phyloP scores from a whole-genome alignment of 2,329 filamentous ascomycete genomes.

The Exophiala calicioides region DNA sequence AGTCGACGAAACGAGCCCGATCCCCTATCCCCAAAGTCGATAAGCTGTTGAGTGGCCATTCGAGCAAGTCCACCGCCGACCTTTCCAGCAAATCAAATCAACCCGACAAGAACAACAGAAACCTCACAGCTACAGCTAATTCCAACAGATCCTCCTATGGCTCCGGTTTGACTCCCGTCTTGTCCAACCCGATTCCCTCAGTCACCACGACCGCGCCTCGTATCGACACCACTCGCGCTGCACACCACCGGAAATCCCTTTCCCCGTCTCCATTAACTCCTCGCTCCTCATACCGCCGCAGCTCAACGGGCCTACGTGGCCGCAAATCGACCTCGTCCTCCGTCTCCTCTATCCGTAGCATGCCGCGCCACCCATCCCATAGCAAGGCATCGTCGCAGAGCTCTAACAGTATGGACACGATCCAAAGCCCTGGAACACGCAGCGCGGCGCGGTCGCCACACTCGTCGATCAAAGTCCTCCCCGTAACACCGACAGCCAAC shows the following conservation, averaged over 20 bases:
- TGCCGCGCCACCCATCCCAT: constrained; percentile 85
- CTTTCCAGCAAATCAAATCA: not conserved
- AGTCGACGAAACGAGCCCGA: constrained; percentile 63
- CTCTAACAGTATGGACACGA: constrained; percentile 72
- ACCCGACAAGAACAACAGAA: constrained; percentile 8
- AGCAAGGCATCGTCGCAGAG: constrained; percentile 94
- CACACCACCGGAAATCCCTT: constrained; percentile 66
- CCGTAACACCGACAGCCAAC: constrained; percentile 75
- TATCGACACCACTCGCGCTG: constrained; percentile 18
- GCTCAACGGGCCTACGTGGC: constrained; percentile 79
- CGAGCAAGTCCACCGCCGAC: constrained; percentile 9
- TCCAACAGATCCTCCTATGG: constrained; percentile 24
- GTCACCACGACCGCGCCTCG: constrained; percentile 27
- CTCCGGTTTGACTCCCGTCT: constrained; percentile 24
- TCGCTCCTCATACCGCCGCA: constrained; percentile 78
- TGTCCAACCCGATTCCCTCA: constrained; percentile 16
- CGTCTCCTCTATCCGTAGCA: constrained; percentile 86
- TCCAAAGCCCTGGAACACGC: constrained; percentile 67
- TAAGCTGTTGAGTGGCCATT: constrained; percentile 18
- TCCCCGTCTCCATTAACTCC: constrained; percentile 88
- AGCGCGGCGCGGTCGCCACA: constrained; percentile 74
- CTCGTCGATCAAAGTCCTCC: constrained; percentile 90
- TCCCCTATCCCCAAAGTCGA: constrained; percentile 47
- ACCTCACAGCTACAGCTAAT: not conserved
- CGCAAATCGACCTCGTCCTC: constrained; percentile 96